A percentile compares a stretch with the other conserved stretches of the same genome.
phyloP scores from a whole-genome alignment of 169 alveolate genomes.

The Nephromyces sp. region DNA sequence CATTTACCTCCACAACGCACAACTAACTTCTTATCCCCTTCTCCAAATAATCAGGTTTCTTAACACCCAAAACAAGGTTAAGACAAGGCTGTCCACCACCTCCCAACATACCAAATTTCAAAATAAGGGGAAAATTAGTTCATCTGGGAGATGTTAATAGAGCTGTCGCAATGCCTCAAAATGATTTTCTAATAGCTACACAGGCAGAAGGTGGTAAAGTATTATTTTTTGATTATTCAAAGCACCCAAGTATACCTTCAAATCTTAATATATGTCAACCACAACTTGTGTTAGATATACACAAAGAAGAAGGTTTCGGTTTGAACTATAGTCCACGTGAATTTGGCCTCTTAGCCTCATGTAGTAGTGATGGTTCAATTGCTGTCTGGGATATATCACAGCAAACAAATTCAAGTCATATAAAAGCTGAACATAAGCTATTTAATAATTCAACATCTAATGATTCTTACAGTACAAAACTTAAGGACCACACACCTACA shows the following conservation, averaged over 20 bases:
- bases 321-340: constrained; percentile 2
- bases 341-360: not conserved
- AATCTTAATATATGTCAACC: not conserved
- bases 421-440: not conserved
- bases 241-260: not conserved
- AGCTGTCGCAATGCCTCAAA: constrained; percentile 80
- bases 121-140: constrained; percentile 62
- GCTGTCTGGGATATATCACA: not conserved
- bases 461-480: not conserved
- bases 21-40: too few species aligned
- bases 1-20: too few species aligned
- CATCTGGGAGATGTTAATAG: constrained; percentile 70
- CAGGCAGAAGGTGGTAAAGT: constrained; percentile 20
- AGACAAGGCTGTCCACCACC: not conserved
- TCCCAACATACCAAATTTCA: constrained; percentile 44
- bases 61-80: not conserved
- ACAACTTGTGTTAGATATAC: not conserved
- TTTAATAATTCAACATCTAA: not conserved
- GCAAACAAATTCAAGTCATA: not conserved
- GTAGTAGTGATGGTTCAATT: not conserved
- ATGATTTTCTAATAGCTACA: constrained; percentile 76
- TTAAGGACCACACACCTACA: not conserved
- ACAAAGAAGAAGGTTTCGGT: constrained; percentile 65
- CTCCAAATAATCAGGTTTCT: too few species aligned
- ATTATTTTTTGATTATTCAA: not conserved